Evolutionary conservation across 2,329 filamentous ascomycete genomes (phyloP).

Genomic region (Myriangium duriaei): DNA sequence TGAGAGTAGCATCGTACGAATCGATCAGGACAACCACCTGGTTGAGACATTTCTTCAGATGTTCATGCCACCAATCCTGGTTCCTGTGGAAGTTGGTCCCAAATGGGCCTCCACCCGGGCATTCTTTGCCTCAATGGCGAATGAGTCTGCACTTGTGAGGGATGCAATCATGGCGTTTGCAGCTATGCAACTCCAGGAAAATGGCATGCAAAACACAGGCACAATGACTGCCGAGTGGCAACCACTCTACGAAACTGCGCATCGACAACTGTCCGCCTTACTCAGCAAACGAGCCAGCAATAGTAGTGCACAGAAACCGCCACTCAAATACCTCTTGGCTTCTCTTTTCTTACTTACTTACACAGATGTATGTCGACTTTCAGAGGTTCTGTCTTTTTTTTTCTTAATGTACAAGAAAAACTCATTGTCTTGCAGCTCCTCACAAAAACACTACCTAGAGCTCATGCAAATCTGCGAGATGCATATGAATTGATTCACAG

Average conservation of each 20-base stretch:
- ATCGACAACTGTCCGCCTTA: slow-evolving; percentile 13
- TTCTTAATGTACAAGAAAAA: no score
- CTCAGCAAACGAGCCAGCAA: slow-evolving; percentile 13
- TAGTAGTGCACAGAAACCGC: slow-evolving; percentile 12
- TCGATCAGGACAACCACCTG: slow-evolving; percentile 26
- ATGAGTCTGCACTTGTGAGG: slow-evolving; percentile 34
- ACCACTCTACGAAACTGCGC: slow-evolving; percentile 21
- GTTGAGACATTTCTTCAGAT: slow-evolving; percentile 39
- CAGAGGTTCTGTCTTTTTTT: background rate
- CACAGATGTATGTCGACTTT: slow-evolving; percentile 29
- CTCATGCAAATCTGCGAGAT: slow-evolving; percentile 38
- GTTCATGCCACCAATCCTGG: slow-evolving; percentile 40
- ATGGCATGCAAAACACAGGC: slow-evolving; percentile 36
- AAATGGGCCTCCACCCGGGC: slow-evolving; percentile 40
- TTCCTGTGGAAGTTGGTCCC: slow-evolving; percentile 41
- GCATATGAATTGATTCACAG: slow-evolving; percentile 36
- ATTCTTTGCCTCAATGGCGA: slow-evolving; percentile 36
- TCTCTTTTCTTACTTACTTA: slow-evolving; percentile 44
- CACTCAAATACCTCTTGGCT: slow-evolving; percentile 35
- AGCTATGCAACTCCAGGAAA: slow-evolving; percentile 19
- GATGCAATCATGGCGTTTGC: slow-evolving; percentile 24
- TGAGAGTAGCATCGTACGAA: slow-evolving; percentile 12
- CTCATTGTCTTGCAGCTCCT: no score
- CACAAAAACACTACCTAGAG: slow-evolving; percentile 16
- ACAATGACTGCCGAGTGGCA: slow-evolving; percentile 22